Percentiles rank a stretch among this genome's conserved stretches.
Conservation (phyloP, 768 basidiomycete genomes). For the Boletellus sp. region DNA sequence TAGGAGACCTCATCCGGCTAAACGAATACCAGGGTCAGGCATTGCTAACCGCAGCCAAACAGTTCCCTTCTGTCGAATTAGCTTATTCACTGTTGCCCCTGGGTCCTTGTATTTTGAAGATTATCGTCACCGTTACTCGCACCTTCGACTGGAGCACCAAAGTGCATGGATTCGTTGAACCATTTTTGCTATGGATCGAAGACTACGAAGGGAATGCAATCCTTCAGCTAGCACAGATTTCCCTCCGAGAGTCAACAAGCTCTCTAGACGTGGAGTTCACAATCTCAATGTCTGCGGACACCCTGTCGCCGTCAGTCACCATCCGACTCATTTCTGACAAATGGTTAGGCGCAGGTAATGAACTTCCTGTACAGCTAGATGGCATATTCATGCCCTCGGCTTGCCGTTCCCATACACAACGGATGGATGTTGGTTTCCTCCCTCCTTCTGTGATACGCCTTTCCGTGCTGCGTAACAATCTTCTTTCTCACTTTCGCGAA, state of each 20-base stretch:
- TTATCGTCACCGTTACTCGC: constrained; percentile 59
- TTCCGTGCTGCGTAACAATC: constrained; percentile 41
- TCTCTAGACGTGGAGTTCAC: constrained; percentile 69
- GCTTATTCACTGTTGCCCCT: constrained; percentile 75
- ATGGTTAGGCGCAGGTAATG: constrained; percentile 91
- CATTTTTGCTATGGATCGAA: constrained; percentile 97
- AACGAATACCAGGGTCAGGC: constrained; percentile 84
- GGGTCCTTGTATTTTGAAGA: constrained; percentile 75
- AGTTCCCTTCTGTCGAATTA: constrained; percentile 75
- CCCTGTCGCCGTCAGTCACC: constrained; percentile 60
- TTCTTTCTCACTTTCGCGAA: constrained; percentile 44
- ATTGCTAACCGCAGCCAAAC: constrained; percentile 72
- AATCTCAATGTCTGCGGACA: constrained; percentile 62
- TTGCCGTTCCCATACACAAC: constrained; percentile 53
- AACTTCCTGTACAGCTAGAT: constrained; percentile 58
- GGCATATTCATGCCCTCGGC: constrained; percentile 70
- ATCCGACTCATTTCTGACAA: constrained; percentile 83
- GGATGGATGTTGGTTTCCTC: constrained; percentile 76
- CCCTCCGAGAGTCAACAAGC: constrained; percentile 65
- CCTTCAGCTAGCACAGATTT: constrained; percentile 70
- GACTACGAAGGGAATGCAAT: constrained; percentile 79
- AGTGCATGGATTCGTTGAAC: constrained; percentile 71
- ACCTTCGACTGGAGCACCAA: constrained; percentile 79
- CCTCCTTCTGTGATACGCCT: constrained; percentile 48
- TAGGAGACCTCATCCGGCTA: constrained; percentile 79